Evolutionary conservation across 352 stramenopile species (phyloP), one percentile per base, ranked within the genome.

Genomic region (Phytophthora pseudosyringae): DNA sequence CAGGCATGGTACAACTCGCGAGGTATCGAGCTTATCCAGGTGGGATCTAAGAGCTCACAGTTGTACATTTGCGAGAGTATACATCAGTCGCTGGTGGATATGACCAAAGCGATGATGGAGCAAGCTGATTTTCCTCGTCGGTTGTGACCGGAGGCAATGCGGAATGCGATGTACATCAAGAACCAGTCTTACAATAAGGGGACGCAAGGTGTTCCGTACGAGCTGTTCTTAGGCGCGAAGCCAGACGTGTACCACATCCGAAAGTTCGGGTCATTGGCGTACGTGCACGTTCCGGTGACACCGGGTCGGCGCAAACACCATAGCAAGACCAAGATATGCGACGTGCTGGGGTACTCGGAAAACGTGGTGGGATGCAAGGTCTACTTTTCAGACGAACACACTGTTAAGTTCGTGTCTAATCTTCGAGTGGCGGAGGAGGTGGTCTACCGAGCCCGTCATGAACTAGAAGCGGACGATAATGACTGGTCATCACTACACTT

Each of bases 101-200:
- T 56, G 35, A 54, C 36, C 11, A 64, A 64, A 16, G 26, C 44
- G 5, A 56, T 18, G 10, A 56, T 56, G 55, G 25, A 28, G 45
- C 33, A 60, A 3, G 28, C 59, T 25, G 59, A 41, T 1, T 41
- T 67, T 40, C 59, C 49, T 21, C 41, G 59, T 0, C 60, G 48
- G 35, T 4, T 67, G 0, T 67, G n/a, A n/a, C n/a, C n/a, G n/a
- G n/a, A n/a, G n/a, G n/a, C n/a, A n/a, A n/a, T 55, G 35, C 35
- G n/a, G 1, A 67, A 60, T 25, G 59, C 40, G 4, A 41, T 67
- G 7, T 60, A 67, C 18, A 31, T 67, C 1, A 60, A 60, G 33
- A 67, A 60, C n/a, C 48, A 49, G 1, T n/a, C 38, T 2, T 66
- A 59, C n/a, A 59, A 54, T 18, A 52, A 54, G 4, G 49, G 49